A percentile compares a stretch with the other conserved stretches of the same genome.
Conservation (phyloP, 2,329 filamentous ascomycete species). For the Talaromyces sp. region DNA sequence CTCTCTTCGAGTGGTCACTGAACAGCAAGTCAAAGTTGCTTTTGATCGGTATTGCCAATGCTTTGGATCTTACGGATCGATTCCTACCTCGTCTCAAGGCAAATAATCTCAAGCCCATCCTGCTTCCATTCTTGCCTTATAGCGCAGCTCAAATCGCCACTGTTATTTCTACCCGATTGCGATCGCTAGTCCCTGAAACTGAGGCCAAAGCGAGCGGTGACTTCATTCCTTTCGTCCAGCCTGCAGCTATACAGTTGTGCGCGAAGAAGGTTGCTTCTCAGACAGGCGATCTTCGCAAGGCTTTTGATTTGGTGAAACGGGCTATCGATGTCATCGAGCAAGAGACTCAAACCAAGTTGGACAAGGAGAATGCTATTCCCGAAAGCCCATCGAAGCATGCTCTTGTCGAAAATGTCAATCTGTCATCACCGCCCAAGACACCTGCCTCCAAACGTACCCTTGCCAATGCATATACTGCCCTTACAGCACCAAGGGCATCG, state of each 20-base stretch:
- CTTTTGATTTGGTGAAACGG: conserved; percentile 88
- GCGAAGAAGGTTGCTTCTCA: conserved; percentile 93
- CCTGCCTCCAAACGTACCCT: conserved; percentile 41
- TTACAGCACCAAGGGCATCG: conserved; percentile 81
- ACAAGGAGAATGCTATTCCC: conserved; percentile 57
- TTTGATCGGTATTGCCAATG: conserved; percentile 92
- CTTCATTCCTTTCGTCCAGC: conserved; percentile 85
- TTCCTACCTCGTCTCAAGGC: conserved; percentile 92
- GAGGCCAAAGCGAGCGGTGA: conserved; percentile 46
- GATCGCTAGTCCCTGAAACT: conserved; percentile 62
- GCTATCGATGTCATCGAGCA: conserved; percentile 85
- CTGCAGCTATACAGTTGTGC: conserved; percentile 88
- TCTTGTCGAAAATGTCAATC: conserved; percentile 77
- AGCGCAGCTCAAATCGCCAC: conserved; percentile 80
- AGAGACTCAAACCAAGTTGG: conserved; percentile 73
- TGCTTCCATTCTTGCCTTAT: conserved; percentile 92
- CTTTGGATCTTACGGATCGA: conserved; percentile 89
- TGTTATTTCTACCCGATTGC: conserved; percentile 81
- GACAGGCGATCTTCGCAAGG: conserved; percentile 89
- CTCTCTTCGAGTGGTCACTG: conserved; percentile 94
- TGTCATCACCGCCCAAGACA: conserved; percentile 54
- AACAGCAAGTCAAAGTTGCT: conserved; percentile 75
- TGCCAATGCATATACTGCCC: conserved; percentile 60
- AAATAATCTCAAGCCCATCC: conserved; percentile 82
- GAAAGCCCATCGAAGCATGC: conserved; percentile 70